Conservation (phyloP, 2,329 filamentous ascomycete species). For the Botryotinia calthae region DNA sequence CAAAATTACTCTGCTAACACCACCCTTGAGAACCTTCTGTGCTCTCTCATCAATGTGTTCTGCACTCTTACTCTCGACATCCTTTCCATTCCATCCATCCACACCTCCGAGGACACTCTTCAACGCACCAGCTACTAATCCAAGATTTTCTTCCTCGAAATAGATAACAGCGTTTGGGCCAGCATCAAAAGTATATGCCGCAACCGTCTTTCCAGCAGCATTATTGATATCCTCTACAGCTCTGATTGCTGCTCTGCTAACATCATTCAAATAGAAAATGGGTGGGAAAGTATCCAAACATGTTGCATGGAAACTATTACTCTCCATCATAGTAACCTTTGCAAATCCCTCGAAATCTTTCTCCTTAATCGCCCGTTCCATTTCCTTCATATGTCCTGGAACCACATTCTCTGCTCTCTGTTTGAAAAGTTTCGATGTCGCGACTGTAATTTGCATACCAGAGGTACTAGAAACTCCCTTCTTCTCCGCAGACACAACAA, state of each 20-base stretch:
- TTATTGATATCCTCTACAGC: conserved; percentile 87
- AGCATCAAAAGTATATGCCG: conserved; percentile 96
- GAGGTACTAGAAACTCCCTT: conserved; percentile 91
- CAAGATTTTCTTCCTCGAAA: conserved; percentile 78
- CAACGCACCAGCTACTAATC: conserved; percentile 73
- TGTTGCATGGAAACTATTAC: conserved; percentile 93
- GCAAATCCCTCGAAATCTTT: conserved; percentile 85
- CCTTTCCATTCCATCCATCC: conserved; percentile 68
- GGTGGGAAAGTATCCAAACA: conserved; percentile 95
- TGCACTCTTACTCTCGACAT: conserved; percentile 50
- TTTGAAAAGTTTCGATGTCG: conserved; percentile 83
- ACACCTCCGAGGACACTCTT: conserved; percentile 61
- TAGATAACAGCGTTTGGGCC: conserved; percentile 97
- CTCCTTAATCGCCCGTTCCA: conserved; percentile 76
- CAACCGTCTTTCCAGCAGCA: conserved; percentile 72
- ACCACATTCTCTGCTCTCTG: conserved; percentile 74
- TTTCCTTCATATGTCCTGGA: conserved; percentile 75
- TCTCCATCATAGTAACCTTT: conserved; percentile 91
- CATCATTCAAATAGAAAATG: conserved; percentile 98
- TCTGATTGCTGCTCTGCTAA: conserved; percentile 80
- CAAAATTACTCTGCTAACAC: conserved; percentile 85
- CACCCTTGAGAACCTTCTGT: conserved; percentile 66
- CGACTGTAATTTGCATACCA: conserved; percentile 96
- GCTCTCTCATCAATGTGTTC: conserved; percentile 64
- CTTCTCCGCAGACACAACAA: conserved; percentile 90